phyloP scores from a whole-genome alignment of 1,284 basidiomycete species.

The Irpex rosettiformis region DNA sequence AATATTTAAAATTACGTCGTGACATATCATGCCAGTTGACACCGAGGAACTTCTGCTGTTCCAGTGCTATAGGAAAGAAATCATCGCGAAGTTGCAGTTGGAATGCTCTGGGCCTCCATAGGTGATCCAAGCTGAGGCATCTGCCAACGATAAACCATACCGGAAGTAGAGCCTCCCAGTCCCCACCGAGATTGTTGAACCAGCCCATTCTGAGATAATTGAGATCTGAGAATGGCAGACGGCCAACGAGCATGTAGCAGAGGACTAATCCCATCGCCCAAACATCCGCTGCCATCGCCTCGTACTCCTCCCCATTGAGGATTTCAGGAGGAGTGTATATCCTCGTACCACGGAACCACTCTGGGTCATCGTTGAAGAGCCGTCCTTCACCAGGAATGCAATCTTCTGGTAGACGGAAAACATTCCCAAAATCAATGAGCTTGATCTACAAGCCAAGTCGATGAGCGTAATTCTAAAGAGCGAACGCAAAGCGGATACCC shows the following conservation, averaged over 20 bases:
- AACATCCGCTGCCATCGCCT: background rate
- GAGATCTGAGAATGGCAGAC: background rate
- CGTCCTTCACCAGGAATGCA: background rate
- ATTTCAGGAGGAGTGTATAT: background rate
- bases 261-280: background rate
- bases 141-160: background rate
- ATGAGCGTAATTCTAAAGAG: background rate
- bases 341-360: background rate
- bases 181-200: no score
- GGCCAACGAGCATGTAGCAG: background rate
- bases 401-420: background rate
- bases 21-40: no score
- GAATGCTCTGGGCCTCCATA: background rate
- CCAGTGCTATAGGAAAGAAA: background rate
- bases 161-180: no score
- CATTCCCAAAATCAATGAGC: background rate
- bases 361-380: background rate
- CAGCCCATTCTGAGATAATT: background rate
- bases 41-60: background rate
- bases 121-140: background rate
- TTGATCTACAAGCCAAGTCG: background rate
- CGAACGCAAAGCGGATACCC: no score
- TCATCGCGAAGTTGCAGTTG: background rate
- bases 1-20: no score
- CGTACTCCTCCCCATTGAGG: background rate